phyloP scores from a whole-genome alignment of 176 grass and related monocot genomes.

The Raddia guianensis region DNA sequence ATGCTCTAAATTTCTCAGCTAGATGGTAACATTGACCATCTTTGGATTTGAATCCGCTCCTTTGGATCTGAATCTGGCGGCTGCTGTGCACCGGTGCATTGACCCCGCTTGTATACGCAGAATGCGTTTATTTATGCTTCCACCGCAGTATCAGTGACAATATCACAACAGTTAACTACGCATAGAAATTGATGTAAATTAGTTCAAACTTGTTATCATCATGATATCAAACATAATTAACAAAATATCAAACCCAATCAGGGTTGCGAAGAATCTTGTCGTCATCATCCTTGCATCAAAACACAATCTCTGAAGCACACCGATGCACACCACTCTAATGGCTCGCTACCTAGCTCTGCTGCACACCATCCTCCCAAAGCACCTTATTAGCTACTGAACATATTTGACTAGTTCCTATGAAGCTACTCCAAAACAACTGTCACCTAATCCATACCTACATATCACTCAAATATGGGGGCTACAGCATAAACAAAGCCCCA shows the following conservation, averaged over 20 bases:
- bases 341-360: conserved; percentile 24
- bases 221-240: not conserved
- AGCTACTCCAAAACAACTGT: conserved; percentile 17
- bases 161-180: not conserved
- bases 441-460: conserved; percentile 28
- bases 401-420: conserved; percentile 31
- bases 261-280: not conserved
- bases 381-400: conserved; percentile 19
- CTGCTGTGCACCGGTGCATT: too few species aligned
- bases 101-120: too few species aligned
- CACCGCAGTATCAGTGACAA: not conserved
- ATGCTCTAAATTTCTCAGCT: too few species aligned
- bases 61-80: not conserved
- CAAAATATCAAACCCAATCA: conserved; percentile 17
- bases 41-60: not conserved
- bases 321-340: conserved; percentile 13
- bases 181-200: not conserved
- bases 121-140: not conserved
- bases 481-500: conserved; percentile 46
- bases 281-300: conserved; percentile 36
- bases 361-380: conserved; percentile 21
- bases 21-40: too few species aligned
- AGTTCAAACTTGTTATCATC: not conserved
- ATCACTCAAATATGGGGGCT: conserved; percentile 23
- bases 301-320: conserved; percentile 22